phyloP scores from a whole-genome alignment of 78 protist genomes.

The Dictyostelium firmibasis region DNA sequence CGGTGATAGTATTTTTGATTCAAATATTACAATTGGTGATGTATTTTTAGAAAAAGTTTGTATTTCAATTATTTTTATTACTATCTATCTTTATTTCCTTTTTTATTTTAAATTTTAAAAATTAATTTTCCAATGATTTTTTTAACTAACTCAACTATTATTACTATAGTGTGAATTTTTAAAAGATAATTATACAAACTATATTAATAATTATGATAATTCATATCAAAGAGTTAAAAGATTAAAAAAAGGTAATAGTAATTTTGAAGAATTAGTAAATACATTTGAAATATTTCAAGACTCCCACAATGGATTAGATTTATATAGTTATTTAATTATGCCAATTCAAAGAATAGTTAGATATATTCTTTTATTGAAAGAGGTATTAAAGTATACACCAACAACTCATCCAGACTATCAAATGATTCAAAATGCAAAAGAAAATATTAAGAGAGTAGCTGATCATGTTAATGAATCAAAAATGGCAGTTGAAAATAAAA shows the following conservation, averaged over 20 bases:
- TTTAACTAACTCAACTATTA: no score
- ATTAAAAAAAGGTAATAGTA: conserved; percentile 37
- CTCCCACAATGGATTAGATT: conserved; percentile 57
- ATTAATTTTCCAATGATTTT: no score
- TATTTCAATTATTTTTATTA: not conserved
- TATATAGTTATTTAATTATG: conserved; percentile 60
- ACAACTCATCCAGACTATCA: conserved; percentile 42
- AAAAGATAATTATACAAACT: conserved; percentile 52
- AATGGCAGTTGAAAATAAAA: conserved; percentile 40
- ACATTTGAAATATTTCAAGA: conserved; percentile 70
- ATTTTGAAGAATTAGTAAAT: conserved; percentile 58
- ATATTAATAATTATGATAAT: conserved; percentile 69
- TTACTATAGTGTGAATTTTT: conserved; percentile 56
- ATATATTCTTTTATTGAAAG: conserved; percentile 59
- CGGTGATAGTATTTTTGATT: not conserved
- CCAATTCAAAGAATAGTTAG: conserved; percentile 77
- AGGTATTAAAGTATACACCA: conserved; percentile 61
- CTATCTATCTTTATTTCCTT: no score
- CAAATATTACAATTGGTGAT: conserved; percentile 61
- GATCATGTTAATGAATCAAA: conserved; percentile 71
- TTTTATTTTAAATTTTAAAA: not conserved
- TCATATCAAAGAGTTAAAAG: conserved; percentile 62
- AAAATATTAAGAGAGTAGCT: conserved; percentile 40
- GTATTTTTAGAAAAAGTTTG: conserved; percentile 60
- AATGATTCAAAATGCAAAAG: conserved; percentile 36